Base-by-base conservation (phyloP, 2,329 filamentous ascomycete species). In the Monascus ruber region DNA sequence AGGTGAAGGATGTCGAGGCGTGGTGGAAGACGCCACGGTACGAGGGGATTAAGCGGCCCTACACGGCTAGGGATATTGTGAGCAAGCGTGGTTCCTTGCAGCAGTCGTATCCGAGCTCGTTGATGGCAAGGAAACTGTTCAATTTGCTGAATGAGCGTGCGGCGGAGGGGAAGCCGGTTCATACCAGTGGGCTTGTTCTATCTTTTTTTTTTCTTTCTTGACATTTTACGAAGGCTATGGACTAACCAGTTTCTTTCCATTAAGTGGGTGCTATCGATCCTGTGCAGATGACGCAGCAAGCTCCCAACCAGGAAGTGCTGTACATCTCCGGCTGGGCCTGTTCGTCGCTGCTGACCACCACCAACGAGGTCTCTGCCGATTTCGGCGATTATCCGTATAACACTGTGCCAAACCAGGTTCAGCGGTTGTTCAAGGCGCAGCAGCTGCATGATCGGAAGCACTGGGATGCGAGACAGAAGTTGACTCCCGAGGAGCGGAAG, bases 331-430 rank as follows among this genome's bases (percentile, higher is more conserved):
- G 91, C 45, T 98, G 91, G 91, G 91, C 91, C 4, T 96, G 91
- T 66, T 96, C 89, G 0, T 89, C 87, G 0, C 77, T 94, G 17
- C 71, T 98, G 34, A 96, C 89, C 4, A 81, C 80, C 6, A 96
- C 91, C 31, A 96, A 98, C 67, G 91, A 98, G 62, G 91, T 98
- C 26, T 95, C 87, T 0, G 85, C 91, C 33, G 91, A 98, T 61
- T 94, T 96, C 66, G 91, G 91, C 54, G 91, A 98, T 65, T 98
- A 98, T 62, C 91, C 91, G 0, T 98, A 98, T 69, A 96, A 96
- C 60, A 98, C 91, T 0, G 91, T 98, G 4, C 91, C 91, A 6
- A 96, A 96, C 66, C 91, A 96, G 62, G 91, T 98, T 4, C 87
- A 98, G 68, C 79, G 91, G 47, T 70, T 98, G 37, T 86, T 93